Evolutionary conservation across 345 rosid species (phyloP), one percentile per base, ranked within the genome.

Genomic region (Balakata baccata): DNA sequence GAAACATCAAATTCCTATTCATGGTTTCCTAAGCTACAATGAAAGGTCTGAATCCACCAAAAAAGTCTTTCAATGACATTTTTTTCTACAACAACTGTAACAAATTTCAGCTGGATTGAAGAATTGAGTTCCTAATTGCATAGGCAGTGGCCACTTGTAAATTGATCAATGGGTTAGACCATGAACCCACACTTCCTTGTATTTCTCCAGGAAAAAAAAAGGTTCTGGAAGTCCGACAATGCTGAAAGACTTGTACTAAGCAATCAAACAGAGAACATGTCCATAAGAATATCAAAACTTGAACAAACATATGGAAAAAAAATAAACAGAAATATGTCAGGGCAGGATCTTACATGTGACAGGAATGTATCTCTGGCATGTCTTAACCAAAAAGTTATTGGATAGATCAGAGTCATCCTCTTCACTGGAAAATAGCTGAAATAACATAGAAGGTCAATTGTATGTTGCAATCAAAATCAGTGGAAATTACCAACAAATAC

Each of bases 301-400:
- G 29, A 50, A 58, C 29, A 37, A 49, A 60, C 1, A 22, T 6
- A 22, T 50, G 7, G 68, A 29, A 52, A 56, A 18, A 58, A 73
- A 73, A 53, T 8, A 14, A 37, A 57, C 11, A 50, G 46, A 38
- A 76, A 47, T 51, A 23, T 3, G 17, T 18, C 11, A 54, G 66
- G 58, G 45, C 56, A 68, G 69, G 72, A 78, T 17, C 77, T 86
- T 92, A 94, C 98, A 78, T 80, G 97, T 90, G 70, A 94, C 89
- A 37, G 97, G 98, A 73, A 94, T 94, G 78, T 90, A 87, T 86
- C 86, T 90, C 82, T 86, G 97, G 86, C 98, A 92, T 70, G 97
- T 90, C 90, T 89, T 94, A 74, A 94, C 97, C 69, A 94, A 83
- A 77, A 87, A 92, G 80, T 92, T 92, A 84, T 90, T 86, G 0